phyloP scores from a whole-genome alignment of 768 basidiomycete genomes.

The Trametes gibbosa region DNA sequence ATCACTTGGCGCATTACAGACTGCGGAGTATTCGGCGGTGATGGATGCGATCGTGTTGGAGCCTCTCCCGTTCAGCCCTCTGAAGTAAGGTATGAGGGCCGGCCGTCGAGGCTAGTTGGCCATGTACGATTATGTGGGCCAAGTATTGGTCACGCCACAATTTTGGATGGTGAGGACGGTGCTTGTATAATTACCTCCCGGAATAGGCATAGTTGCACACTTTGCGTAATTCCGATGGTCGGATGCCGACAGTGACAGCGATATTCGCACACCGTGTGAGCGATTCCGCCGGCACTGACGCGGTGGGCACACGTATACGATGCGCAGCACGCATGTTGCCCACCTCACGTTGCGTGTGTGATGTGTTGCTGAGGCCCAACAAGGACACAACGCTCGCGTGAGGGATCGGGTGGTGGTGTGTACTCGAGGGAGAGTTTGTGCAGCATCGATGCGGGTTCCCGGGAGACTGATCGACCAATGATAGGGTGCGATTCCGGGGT shows the following conservation, averaged over 20 bases:
- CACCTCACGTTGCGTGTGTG: neutral
- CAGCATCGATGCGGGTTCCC: slow-evolving; percentile 2
- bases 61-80: slow-evolving; percentile 79
- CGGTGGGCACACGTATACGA: neutral
- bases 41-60: slow-evolving; percentile 88
- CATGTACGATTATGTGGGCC: neutral
- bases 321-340: neutral
- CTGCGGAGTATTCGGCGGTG: slow-evolving; percentile 75
- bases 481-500: slow-evolving; percentile 13
- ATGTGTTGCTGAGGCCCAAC: too few relatives aligned
- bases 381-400: too few relatives aligned
- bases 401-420: neutral
- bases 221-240: neutral
- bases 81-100: slow-evolving; percentile 48
- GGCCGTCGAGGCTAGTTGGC: neutral
- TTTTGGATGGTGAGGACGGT: neutral
- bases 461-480: slow-evolving; percentile 11
- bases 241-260: slow-evolving; percentile 2
- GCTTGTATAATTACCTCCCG: slow-evolving; percentile 12
- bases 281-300: slow-evolving; percentile 9
- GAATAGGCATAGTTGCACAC: slow-evolving; percentile 6
- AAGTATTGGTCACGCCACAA: neutral
- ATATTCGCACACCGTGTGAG: neutral
- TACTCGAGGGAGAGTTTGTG: neutral
- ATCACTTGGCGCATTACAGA: slow-evolving; percentile 45